A percentile compares a stretch with the other conserved stretches of the same genome.
These are phyloP conservation scores for Diplocarpon rosae DNA, from an alignment of 2,329 filamentous ascomycete species.

Conservation along the genomic window DNA sequence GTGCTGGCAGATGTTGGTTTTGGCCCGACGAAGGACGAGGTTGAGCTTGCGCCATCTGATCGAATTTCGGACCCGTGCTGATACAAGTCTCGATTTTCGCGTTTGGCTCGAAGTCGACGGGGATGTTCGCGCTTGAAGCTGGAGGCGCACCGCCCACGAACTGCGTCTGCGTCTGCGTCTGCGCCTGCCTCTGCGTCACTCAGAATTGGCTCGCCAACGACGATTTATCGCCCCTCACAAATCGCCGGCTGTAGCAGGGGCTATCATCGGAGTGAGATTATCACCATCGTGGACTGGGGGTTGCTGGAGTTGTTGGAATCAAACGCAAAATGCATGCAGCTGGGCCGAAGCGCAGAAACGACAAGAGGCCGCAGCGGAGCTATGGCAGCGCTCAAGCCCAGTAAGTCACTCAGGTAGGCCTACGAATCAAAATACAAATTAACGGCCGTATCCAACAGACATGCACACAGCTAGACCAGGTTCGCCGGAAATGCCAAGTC, in stretches of 20 bases:
- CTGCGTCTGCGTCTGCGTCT: neutral
- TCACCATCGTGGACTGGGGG: constrained; percentile 19
- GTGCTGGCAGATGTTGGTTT: neutral
- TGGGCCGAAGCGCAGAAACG: neutral
- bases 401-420: no score
- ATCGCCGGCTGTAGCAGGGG: constrained; percentile 18
- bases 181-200: no score
- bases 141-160: constrained; percentile 14
- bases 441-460: no score
- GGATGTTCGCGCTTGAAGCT: constrained; percentile 3
- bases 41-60: constrained; percentile 18
- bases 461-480: no score
- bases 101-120: neutral
- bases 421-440: no score
- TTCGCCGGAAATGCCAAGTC: no score
- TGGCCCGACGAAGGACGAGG: constrained; percentile 20
- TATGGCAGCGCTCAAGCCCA: no score
- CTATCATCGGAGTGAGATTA: constrained; percentile 19
- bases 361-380: neutral
- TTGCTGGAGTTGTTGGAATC: constrained; percentile 1
- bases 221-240: constrained; percentile 12
- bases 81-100: neutral
- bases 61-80: constrained; percentile 2
- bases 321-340: no score
- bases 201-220: constrained; percentile 19